Evolutionary conservation across 1,139 yeast species (phyloP), one percentile per base, ranked within the genome.

Genomic region (Candida buenavistaensis): DNA sequence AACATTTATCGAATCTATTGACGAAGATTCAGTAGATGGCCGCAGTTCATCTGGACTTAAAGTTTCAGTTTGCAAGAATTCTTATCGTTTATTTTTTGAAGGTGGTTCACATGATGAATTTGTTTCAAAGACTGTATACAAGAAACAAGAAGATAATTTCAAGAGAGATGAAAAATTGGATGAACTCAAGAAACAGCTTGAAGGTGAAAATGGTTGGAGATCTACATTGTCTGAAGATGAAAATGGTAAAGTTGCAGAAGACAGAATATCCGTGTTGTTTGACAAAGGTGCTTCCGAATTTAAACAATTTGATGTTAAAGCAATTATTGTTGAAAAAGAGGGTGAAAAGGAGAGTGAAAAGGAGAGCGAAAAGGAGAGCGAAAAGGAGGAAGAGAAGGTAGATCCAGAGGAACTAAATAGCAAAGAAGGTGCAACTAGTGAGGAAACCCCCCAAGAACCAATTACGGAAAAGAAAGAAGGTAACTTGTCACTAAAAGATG

Each of bases 21-120:
- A 68, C 25, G 81, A 76, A 44, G 81, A 74, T n/a, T 69, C 64
- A 44, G 75, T 84, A 31, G 83, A 78, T 37, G 94, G 94, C 3
- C 69, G 71, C 37, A 73, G 82, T 6, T 74, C 74, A 37, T 80
- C 95, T 19, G 84, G 81, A n/a, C 65, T 92, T 57, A 80, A 81
- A 53, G 92, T 94, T 12, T 81, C 88, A 30, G 77, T 92, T 23
- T 80, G 92, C 51, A 80, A 81, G 51, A 84, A 83, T 47, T 80
- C 90, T 3, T 94, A 88, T 57, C 73, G 85, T 44, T 64, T 92
- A 49, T 82, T 85, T 52, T 88, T 90, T 54, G 95, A 87, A 53
- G 74, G 83, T 3, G 82, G 77, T n/a, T 78, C 96, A 0, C 80
- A 77, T 46, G 98, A 92, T 60, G 83, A 82, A 46, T 89, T 85